Base-by-base conservation (phyloP, 371 early-diverging fungal species). In the Conidiobolus incongruus region DNA sequence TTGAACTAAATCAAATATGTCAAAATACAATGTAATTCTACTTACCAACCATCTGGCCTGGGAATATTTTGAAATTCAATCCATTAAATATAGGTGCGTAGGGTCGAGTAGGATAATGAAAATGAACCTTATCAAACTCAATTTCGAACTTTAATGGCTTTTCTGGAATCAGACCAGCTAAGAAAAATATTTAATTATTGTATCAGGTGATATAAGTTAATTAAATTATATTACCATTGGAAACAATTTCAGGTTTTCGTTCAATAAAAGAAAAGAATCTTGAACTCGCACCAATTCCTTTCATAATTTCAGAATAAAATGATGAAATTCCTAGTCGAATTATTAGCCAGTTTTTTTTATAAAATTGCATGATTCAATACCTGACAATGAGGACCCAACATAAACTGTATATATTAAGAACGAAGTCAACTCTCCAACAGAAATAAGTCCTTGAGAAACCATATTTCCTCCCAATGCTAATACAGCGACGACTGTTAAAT, bases 331-430 rank as follows among this genome's bases (percentile, higher is more conserved):
- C 56, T 59, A 32, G 30, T 46, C 2, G 35, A n/a, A n/a, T 29
- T 5, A 34, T 34, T 5, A 6, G 4, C 16, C 8, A 11, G 21
- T 35, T 22, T 23, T 5, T 8, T 46, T 21, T 16, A 8, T 7
- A 7, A 6, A 20, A 46, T 10, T 10, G 7, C 7, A 8, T 36
- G 11, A 17, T 36, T 21, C 29, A 16, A 29, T n/a, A 45, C 67
- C 81, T 19, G 71, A 65, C 24, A 81, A 50, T 10, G 78, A 67
- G 20, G 65, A 56, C 30, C 83, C 86, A 13, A 77, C 81, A 53
- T 80, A 77, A 1, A 75, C 77, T 4, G 83, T 81, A 54, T 86
- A 86, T 34, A 86, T 50, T 63, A 84, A 73, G 47, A 84, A 83
- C 4, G 74, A 72, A 11, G 82, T 68, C 60, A 87, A 58, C 23